Percentiles rank a stretch among this genome's conserved stretches.
phyloP scores from a whole-genome alignment of 2,329 filamentous ascomycete genomes.

The Penicillium hordei region DNA sequence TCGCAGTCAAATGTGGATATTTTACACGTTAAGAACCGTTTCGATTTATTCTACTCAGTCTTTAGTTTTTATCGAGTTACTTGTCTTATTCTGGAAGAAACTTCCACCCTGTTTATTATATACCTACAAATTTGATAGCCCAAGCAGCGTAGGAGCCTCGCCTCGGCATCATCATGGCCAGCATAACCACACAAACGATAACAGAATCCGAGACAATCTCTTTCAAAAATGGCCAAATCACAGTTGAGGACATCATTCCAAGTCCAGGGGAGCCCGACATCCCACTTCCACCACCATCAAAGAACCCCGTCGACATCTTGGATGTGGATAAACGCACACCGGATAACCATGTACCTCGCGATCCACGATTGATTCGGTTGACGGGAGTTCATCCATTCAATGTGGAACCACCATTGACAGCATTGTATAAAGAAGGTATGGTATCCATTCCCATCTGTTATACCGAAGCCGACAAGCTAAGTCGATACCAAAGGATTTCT shows the following conservation, averaged over 20 bases:
- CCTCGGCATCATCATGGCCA: constrained; percentile 29
- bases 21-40: neutral
- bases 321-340: constrained; percentile 79
- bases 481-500: constrained; percentile 63
- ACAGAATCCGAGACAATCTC: constrained; percentile 13
- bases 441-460: constrained; percentile 14
- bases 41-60: neutral
- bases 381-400: constrained; percentile 93
- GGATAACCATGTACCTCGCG: constrained; percentile 75
- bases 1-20: neutral
- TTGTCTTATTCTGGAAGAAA: neutral
- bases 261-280: constrained; percentile 45
- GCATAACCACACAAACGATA: constrained; percentile 24
- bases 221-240: constrained; percentile 26
- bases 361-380: constrained; percentile 77
- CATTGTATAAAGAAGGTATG: constrained; percentile 65
- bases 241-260: constrained; percentile 26
- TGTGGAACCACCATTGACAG: constrained; percentile 76
- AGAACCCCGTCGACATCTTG: constrained; percentile 60
- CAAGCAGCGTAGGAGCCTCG: neutral
- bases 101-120: neutral
- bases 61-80: neutral
- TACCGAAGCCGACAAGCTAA: neutral
- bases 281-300: constrained; percentile 67
- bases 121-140: neutral